Percentiles rank a stretch among this genome's conserved stretches.
Conservation (phyloP, 2,329 filamentous ascomycete species). For the Phoma sp. region DNA sequence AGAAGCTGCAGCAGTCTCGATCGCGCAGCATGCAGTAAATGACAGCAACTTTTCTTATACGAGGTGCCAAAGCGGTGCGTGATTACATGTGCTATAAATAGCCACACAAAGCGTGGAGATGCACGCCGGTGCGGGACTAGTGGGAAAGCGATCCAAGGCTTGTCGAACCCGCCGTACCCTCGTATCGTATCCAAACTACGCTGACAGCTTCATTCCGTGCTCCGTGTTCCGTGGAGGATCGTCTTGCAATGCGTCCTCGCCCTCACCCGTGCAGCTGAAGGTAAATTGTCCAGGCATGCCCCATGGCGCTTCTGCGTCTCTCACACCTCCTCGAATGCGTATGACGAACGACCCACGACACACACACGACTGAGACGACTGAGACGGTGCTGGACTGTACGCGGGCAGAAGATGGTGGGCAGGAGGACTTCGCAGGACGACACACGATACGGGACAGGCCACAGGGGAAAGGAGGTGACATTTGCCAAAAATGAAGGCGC, state of each 20-base stretch:
- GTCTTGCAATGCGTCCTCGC: conserved; percentile 7
- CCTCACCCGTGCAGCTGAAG: conserved; percentile 17
- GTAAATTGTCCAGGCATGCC: conserved; percentile 24
- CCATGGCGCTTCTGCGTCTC: conserved; percentile 15
- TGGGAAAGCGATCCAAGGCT: conserved; percentile 11
- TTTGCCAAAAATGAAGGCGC: conserved; percentile 31
- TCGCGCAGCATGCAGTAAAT: background rate
- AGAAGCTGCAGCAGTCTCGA: background rate
- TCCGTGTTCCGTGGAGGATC: conserved; percentile 6
- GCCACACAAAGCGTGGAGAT: conserved; percentile 11
- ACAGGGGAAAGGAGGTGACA: conserved; percentile 33
- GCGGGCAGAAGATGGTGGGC: conserved; percentile 32
- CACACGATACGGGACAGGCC: conserved; percentile 25
- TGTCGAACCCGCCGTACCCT: conserved; percentile 4
- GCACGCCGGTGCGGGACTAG: conserved; percentile 12
- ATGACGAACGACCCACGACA: background rate
- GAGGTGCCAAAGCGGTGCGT: conserved; percentile 1
- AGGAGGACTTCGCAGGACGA: conserved; percentile 26
- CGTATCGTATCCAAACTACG: conserved; percentile 4
- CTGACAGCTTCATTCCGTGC: conserved; percentile 5
- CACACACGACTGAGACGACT: background rate
- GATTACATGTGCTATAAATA: conserved; percentile 15
- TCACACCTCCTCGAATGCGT: conserved; percentile 9
- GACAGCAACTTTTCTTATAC: conserved; percentile 3
- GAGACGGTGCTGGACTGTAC: background rate